Evolutionary conservation across 768 basidiomycete species (phyloP), one percentile per base, ranked within the genome.

Genomic region (Mycena albidolilacea): DNA sequence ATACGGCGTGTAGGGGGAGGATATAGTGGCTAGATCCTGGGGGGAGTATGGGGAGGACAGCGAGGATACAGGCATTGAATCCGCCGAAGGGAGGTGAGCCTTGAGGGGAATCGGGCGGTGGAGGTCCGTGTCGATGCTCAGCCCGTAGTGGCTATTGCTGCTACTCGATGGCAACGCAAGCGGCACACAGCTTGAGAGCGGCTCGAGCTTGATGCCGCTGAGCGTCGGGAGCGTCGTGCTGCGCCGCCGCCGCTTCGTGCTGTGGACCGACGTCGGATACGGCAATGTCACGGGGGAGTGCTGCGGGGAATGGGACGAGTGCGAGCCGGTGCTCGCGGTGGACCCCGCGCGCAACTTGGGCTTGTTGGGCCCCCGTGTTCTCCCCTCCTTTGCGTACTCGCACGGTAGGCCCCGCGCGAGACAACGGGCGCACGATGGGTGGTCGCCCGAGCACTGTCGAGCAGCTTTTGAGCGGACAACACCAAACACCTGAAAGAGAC

Each of bases 401-500:
- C 93, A 94, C 2, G 81, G 73, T 48, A 93, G 82, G 0, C 91
- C 89, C 7, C 91, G 85, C 4, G 80, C 82, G 7, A 86, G 78
- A 79, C 93, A 94, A 12, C 93, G 90, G 75, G 90, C 86, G 79
- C 93, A 95, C 0, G 88, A 80, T 0, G 93, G 92, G 65, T 90
- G 90, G 44, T 92, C 91, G 50, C 93, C 92, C 73, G 89, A 91
- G 80, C 93, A 94, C 91, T 93, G 79, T 57, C 19, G 37, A 8
- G 12, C 30, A 30, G 60, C 5, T 55, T 57, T 30, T 58, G 55
- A 15, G 14, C 30, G 30, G 30, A 30, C 30, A 30, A 62, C 15
- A 14, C 23, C 23, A 46, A 64, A 30, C 38, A 64, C 2, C 30
- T 41, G 62, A 59, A 61, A 64, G 54, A 17, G 7, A 14, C 15